Evolutionary conservation across 495 filamentous ascomycete genomes (phyloP).

Genomic region (Hypoxylon lenormandii): DNA sequence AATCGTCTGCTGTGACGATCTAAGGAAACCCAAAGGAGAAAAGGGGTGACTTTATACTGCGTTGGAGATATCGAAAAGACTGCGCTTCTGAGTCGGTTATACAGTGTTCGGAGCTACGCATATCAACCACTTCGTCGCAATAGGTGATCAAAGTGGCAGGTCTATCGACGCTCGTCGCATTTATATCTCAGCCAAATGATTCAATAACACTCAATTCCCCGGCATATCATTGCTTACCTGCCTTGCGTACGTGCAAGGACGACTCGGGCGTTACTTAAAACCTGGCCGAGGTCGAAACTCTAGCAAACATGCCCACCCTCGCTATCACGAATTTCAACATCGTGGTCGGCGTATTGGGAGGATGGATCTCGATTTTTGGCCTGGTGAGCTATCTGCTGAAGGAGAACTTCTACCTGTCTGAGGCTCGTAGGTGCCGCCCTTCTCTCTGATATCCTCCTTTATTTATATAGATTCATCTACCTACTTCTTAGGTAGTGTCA

Average conservation of each 20-base stretch:
- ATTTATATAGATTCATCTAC: neutral
- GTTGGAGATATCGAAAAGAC: slow-evolving; percentile 5
- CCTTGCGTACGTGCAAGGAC: slow-evolving; percentile 50
- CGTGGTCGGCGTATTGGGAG: slow-evolving; percentile 81
- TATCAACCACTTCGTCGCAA: slow-evolving; percentile 1
- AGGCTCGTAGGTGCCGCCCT: slow-evolving; percentile 74
- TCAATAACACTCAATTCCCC: slow-evolving; percentile 60
- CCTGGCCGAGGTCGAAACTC: neutral
- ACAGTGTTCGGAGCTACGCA: slow-evolving; percentile 4
- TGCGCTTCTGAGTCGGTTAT: slow-evolving; percentile 1
- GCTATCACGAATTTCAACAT: slow-evolving; percentile 88
- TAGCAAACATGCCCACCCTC: slow-evolving; percentile 77
- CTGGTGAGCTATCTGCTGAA: slow-evolving; percentile 90
- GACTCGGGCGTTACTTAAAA: slow-evolving; percentile 56
- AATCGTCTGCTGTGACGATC: neutral
- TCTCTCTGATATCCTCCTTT: slow-evolving; percentile 4
- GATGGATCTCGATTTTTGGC: slow-evolving; percentile 88
- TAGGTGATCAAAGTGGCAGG: slow-evolving; percentile 44
- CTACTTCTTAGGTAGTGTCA: too few species aligned
- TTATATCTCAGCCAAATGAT: slow-evolving; percentile 53
- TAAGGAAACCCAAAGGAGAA: neutral
- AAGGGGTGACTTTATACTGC: too few species aligned
- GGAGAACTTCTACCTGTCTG: slow-evolving; percentile 89
- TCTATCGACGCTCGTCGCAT: slow-evolving; percentile 11
- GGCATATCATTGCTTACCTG: slow-evolving; percentile 48